phyloP scores from a whole-genome alignment of 495 filamentous ascomycete genomes.

The Barbatosphaeria neglecta region DNA sequence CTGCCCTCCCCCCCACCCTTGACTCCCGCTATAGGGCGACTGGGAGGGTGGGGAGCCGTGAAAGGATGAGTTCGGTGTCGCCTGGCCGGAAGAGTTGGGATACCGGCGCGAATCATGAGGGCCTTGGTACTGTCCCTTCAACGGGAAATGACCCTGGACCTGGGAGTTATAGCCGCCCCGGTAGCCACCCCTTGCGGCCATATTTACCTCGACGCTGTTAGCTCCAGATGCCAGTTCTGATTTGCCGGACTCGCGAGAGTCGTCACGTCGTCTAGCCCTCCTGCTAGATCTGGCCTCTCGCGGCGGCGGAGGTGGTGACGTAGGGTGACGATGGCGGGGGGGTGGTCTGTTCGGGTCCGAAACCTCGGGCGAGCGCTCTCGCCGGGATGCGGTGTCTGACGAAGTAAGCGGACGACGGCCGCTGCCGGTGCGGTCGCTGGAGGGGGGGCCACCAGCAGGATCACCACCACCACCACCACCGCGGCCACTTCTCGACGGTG shows the following conservation, averaged over 20 bases:
- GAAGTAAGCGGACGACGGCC: constrained; percentile 20
- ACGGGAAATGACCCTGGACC: constrained; percentile 15
- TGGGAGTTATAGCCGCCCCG: constrained; percentile 26
- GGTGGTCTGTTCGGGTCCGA: constrained; percentile 18
- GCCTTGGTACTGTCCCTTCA: constrained; percentile 16
- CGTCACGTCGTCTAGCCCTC: constrained; percentile 22
- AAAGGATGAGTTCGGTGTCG: constrained; percentile 47
- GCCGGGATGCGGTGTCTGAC: constrained; percentile 22
- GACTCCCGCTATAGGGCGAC: constrained; percentile 54
- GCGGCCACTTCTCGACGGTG: constrained; percentile 3
- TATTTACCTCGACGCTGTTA: constrained; percentile 36
- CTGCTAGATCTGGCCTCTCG: constrained; percentile 18
- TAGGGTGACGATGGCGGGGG: constrained; percentile 18
- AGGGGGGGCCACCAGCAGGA: too few species aligned
- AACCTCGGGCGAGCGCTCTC: constrained; percentile 20
- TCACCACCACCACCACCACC: too few species aligned
- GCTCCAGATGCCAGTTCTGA: constrained; percentile 30
- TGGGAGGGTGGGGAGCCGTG: constrained; percentile 55
- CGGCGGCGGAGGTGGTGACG: constrained; percentile 15
- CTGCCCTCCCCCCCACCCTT: constrained; percentile 43
- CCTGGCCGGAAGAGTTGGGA: constrained; percentile 46
- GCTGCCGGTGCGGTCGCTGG: too few species aligned
- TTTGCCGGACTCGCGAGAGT: constrained; percentile 11
- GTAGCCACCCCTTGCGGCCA: constrained; percentile 27
- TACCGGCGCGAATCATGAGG: constrained; percentile 34